These are phyloP conservation scores for Apiotrichum gracile DNA, from an alignment of 1,284 basidiomycete species.

Conservation along the genomic window DNA sequence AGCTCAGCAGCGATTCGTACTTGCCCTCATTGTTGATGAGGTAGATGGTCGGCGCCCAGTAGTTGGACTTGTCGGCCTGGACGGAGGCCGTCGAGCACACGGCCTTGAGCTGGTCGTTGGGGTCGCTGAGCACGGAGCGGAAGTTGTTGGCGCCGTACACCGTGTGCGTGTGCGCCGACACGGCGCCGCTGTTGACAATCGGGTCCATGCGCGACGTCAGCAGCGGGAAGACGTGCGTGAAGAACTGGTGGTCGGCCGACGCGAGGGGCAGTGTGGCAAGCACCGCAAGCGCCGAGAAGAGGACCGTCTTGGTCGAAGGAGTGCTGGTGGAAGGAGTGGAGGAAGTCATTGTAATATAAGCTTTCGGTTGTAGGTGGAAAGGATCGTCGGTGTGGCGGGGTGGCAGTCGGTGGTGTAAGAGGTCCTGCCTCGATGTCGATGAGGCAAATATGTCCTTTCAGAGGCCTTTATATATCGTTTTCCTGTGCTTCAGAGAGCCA, in stretches of 20 bases:
- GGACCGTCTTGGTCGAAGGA: too few species aligned
- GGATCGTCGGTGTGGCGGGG: too few species aligned
- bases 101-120: constrained; percentile 17
- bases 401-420: too few species aligned
- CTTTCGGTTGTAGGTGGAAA: too few species aligned
- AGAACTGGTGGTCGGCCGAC: constrained; percentile 6
- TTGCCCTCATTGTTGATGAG: constrained; percentile 35
- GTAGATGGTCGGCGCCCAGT: constrained; percentile 46
- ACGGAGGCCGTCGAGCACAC: constrained; percentile 24
- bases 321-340: too few species aligned
- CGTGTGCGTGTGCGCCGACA: constrained; percentile 42
- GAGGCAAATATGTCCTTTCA: too few species aligned
- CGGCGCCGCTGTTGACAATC: constrained; percentile 37
- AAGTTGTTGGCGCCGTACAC: constrained; percentile 41
- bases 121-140: constrained; percentile 23
- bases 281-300: too few species aligned
- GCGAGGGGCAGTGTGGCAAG: too few species aligned
- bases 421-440: too few species aligned
- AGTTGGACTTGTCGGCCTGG: constrained; percentile 40
- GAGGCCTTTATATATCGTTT: too few species aligned
- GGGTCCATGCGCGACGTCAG: constrained; percentile 42
- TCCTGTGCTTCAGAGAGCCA: too few species aligned
- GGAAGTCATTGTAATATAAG: too few species aligned
- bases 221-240: constrained; percentile 26
- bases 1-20: constrained; percentile 27